Evolutionary conservation across 805 yeast genomes (phyloP).

Genomic region (Metschnikowia proteae): DNA sequence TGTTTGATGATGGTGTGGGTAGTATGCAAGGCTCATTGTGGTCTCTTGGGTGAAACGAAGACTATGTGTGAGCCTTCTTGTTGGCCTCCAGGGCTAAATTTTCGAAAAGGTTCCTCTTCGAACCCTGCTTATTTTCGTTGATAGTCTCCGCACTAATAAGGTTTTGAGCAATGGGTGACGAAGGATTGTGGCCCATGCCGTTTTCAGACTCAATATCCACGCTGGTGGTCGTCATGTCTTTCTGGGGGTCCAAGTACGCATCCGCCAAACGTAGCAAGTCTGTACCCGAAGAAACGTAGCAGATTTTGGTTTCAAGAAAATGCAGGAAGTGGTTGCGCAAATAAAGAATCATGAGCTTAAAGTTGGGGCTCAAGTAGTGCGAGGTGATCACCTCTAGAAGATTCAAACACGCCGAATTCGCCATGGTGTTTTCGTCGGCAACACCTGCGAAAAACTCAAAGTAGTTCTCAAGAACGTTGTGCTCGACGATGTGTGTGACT

Average conservation of each 20-base stretch:
- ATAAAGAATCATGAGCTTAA: conserved; percentile 27
- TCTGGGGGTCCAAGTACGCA: conserved; percentile 5
- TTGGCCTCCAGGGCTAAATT: conserved; percentile 1
- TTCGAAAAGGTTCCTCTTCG: conserved; percentile 2
- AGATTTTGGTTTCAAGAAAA: conserved; percentile 21
- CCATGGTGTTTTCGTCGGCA: conserved; percentile 52
- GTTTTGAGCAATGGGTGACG: conserved; percentile 25
- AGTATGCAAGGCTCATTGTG: conserved; percentile 8
- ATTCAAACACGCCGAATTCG: conserved; percentile 74
- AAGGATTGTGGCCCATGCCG: conserved; percentile 18
- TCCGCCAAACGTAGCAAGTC: conserved; percentile 13
- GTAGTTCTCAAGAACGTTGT: conserved; percentile 48
- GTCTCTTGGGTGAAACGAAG: conserved; percentile 18
- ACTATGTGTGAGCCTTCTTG: conserved; percentile 3
- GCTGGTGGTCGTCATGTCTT: conserved; percentile 15
- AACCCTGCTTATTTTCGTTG: neutral
- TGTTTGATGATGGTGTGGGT: conserved; percentile 2
- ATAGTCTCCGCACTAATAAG: conserved; percentile 15
- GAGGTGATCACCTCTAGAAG: conserved; percentile 46
- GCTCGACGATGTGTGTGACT: conserved; percentile 51
- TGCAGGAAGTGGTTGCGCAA: conserved; percentile 30
- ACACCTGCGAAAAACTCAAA: conserved; percentile 49
- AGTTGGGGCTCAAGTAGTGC: conserved; percentile 26
- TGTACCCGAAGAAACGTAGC: conserved; percentile 27
- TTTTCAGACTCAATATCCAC: conserved; percentile 19